A percentile compares a stretch with the other conserved stretches of the same genome.
Evolutionary conservation across 352 stramenopile genomes (phyloP).

Genomic region (Pythium periplocum): DNA sequence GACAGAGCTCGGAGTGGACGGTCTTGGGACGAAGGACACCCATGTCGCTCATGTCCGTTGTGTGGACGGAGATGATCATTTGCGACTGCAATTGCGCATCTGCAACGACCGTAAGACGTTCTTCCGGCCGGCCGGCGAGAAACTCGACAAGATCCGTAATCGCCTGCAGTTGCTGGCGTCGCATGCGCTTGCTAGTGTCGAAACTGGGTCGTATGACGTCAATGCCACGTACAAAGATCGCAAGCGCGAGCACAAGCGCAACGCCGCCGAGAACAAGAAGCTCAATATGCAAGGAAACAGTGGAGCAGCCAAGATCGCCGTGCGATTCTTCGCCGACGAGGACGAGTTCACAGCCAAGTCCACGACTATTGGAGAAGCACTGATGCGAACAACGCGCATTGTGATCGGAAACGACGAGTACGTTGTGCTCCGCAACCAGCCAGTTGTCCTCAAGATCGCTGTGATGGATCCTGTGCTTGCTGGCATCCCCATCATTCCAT

Average conservation of each 20-base stretch:
- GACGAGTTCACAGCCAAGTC: slow-evolving; percentile 30
- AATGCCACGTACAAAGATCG: not conserved
- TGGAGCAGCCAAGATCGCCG: slow-evolving; percentile 16
- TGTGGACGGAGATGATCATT: slow-evolving; percentile 33
- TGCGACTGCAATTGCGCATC: slow-evolving; percentile 44
- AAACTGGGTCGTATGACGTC: no score
- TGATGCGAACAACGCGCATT: slow-evolving; percentile 36
- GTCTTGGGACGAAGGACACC: not conserved
- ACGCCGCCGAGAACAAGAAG: not conserved
- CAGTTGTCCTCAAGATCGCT: slow-evolving; percentile 39
- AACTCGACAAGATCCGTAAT: slow-evolving; percentile 46
- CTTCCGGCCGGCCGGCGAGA: slow-evolving; percentile 31
- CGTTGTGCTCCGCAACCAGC: slow-evolving; percentile 54
- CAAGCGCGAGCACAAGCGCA: slow-evolving; percentile 10
- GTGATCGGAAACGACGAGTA: slow-evolving; percentile 39
- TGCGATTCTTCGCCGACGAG: slow-evolving; percentile 33
- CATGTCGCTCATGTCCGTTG: slow-evolving; percentile 50
- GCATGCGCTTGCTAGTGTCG: slow-evolving; percentile 1
- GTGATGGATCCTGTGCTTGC: slow-evolving; percentile 42
- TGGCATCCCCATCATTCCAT: slow-evolving; percentile 38
- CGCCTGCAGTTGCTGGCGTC: slow-evolving; percentile 54
- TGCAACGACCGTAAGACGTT: slow-evolving; percentile 48
- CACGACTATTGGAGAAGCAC: slow-evolving; percentile 32
- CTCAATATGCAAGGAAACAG: no score
- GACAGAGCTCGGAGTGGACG: no score